Evolutionary conservation across 2,329 filamentous ascomycete species (phyloP), one percentile per base, ranked within the genome.

Genomic region (Bertia moriformis): DNA sequence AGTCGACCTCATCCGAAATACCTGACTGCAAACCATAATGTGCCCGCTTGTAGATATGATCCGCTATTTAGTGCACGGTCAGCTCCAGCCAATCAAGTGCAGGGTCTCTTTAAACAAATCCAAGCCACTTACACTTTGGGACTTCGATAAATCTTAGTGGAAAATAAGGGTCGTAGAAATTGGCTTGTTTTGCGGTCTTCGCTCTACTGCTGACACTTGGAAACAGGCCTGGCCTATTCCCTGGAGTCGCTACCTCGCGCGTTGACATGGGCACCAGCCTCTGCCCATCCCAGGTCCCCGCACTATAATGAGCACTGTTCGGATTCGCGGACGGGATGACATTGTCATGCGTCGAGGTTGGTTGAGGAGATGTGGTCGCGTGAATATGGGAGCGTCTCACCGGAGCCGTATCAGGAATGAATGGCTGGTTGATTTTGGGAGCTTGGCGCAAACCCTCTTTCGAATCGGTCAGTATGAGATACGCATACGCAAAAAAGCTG

Each of bases 171-270:
- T 59, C 53, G 41, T 59, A 56, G 36, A 58, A 57, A 41, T 59
- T 52, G n/a, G 58, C 46, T 40, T 53, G 51, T 20, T 53, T 55
- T 4, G 45, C 47, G 13, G 44, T 38, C 40, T 60, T 59, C 18
- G 44, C 44, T 44, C 48, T 45, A 35, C 49, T 46, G 32, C 49
- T 41, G 18, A 49, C 41, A 38, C 43, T 46, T 30, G 49, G 42
- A 37, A 59, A 62, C 10, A 59, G 42, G n/a, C 49, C 51, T 4
- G 59, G 59, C 36, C 57, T 53, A 40, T 64, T 63, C 19, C 58
- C 57, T 22, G 61, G 61, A 2, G 61, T 65, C 15, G 51, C 46
- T 19, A 63, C 57, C 35, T 60, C 58, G 15, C 58, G 56, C 19
- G 53, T 55, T 7, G 55, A 57, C 49, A 62, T 56, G 3, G 58